Evolutionary conservation across 208 protist species (phyloP).

Genomic region (Trypanosoma melophagium): DNA sequence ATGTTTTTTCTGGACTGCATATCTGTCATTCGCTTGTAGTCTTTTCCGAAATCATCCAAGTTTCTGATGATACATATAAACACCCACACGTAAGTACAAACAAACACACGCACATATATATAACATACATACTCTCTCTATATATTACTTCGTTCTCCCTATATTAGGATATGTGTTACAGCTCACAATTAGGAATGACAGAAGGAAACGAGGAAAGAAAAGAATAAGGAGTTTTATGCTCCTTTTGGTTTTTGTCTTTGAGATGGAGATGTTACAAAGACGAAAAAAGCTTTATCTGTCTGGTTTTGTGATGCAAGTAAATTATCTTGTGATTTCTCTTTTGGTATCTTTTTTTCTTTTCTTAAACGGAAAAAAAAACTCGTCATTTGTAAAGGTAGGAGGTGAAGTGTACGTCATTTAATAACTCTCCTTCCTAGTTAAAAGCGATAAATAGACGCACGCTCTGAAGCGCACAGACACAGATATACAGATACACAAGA

Average conservation of each 20-base stretch:
- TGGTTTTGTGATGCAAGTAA: background rate
- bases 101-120: background rate
- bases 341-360: slow-evolving; percentile 10
- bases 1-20: background rate
- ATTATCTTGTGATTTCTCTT: too few species aligned
- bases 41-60: background rate
- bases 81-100: too few species aligned
- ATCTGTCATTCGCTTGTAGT: background rate
- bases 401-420: background rate
- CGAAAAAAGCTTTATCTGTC: background rate
- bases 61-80: background rate
- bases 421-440: background rate
- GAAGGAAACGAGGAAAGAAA: background rate
- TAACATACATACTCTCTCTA: slow-evolving; percentile 7
- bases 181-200: slow-evolving; percentile 7
- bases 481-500: background rate
- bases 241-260: slow-evolving; percentile 24
- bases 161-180: slow-evolving; percentile 2
- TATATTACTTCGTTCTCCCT: slow-evolving; percentile 15
- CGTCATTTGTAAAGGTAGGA: slow-evolving; percentile 10
- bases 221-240: background rate
- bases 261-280: background rate
- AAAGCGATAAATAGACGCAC: slow-evolving; percentile 4
- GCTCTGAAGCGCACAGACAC: too few species aligned
- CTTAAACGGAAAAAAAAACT: too few species aligned